Evolutionary conservation across 2,329 filamentous ascomycete genomes (phyloP).

Genomic region (Clarireedia hainanense): DNA sequence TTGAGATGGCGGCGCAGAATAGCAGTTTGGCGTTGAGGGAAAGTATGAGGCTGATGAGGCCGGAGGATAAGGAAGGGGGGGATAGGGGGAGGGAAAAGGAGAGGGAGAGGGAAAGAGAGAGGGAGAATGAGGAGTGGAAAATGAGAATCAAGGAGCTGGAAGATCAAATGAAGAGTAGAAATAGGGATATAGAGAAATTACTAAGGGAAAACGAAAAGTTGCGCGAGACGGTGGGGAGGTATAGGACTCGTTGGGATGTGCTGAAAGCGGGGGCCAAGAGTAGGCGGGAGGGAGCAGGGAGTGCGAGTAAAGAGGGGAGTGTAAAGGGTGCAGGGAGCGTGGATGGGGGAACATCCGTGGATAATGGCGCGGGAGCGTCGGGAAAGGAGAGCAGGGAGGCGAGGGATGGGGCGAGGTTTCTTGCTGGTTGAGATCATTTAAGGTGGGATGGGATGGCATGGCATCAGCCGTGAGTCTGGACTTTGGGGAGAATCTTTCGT

Average conservation of each 20-base stretch:
- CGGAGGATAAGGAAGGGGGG: constrained; percentile 37
- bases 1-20: constrained; percentile 86
- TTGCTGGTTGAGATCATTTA: no score
- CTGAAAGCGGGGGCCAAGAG: constrained; percentile 56
- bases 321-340: not conserved
- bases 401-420: not conserved
- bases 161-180: constrained; percentile 50
- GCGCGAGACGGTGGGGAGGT: constrained; percentile 43
- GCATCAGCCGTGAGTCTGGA: no score
- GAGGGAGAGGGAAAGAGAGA: constrained; percentile 30
- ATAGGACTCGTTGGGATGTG: constrained; percentile 60
- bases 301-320: not conserved
- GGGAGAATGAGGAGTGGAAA: constrained; percentile 36
- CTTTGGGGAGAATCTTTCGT: no score
- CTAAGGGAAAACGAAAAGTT: constrained; percentile 54
- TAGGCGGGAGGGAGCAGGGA: constrained; percentile 22
- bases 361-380: not conserved
- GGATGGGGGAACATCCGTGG: not conserved
- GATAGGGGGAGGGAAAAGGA: constrained; percentile 67
- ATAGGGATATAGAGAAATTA: constrained; percentile 56
- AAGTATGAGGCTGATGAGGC: constrained; percentile 59
- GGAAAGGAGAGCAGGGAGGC: not conserved
- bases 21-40: constrained; percentile 81
- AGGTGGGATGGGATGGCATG: no score
- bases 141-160: constrained; percentile 57